phyloP scores from a whole-genome alignment of 2,329 filamentous ascomycete genomes.

The Diaporthe sp. region DNA sequence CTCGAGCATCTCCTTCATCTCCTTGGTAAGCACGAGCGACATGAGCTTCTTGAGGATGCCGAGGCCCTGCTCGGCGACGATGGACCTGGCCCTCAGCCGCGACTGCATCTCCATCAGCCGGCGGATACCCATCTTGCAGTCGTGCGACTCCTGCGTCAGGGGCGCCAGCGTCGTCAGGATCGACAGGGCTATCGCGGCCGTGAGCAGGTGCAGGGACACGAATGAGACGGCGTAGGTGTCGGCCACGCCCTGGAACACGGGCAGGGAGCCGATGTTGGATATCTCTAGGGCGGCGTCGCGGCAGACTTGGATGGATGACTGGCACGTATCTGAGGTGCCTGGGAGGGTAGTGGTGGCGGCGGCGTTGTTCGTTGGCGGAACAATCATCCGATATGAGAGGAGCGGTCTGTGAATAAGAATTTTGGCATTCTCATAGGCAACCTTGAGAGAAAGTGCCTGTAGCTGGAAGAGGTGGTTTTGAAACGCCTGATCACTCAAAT shows the following conservation, averaged over 20 bases:
- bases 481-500: no score
- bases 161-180: constrained; percentile 45
- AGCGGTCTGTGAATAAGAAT: neutral
- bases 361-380: neutral
- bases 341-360: neutral
- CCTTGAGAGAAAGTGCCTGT: neutral
- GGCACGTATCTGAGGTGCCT: neutral
- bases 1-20: constrained; percentile 12
- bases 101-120: constrained; percentile 46
- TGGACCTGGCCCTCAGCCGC: constrained; percentile 42
- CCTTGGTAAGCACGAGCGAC: constrained; percentile 44
- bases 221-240: constrained; percentile 47
- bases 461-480: neutral
- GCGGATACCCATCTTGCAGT: constrained; percentile 45
- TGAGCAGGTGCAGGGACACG: constrained; percentile 47
- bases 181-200: constrained; percentile 46
- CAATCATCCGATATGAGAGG: neutral
- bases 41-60: constrained; percentile 43
- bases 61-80: constrained; percentile 46
- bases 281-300: constrained; percentile 46
- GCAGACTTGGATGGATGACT: constrained; percentile 41
- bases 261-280: constrained; percentile 39
- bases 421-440: neutral
- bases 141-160: constrained; percentile 43
- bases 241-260: constrained; percentile 41